These are phyloP conservation scores for Castanea mollissima DNA, from an alignment of 306 rosid genomes.

Conservation along the genomic window DNA sequence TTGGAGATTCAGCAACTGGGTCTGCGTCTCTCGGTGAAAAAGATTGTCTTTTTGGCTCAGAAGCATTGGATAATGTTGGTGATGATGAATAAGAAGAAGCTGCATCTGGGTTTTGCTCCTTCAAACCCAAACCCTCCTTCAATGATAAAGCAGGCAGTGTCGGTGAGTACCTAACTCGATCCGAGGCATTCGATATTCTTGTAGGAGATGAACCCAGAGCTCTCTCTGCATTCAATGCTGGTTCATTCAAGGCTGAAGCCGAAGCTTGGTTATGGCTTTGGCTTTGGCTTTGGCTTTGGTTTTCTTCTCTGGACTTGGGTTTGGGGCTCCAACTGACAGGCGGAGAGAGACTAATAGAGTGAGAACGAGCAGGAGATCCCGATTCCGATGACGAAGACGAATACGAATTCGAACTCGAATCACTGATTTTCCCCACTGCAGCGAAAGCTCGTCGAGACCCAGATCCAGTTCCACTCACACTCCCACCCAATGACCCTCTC, in stretches of 20 bases:
- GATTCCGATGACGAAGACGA: conserved; percentile 36
- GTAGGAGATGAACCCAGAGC: conserved; percentile 11
- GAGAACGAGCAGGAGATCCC: conserved; percentile 41
- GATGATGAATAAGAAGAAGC: conserved; percentile 14
- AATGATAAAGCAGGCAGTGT: no score
- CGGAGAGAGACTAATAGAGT: conserved; percentile 38
- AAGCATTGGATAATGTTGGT: not conserved
- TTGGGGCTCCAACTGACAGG: conserved; percentile 38
- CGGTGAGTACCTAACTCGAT: not conserved
- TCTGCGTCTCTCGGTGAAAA: not conserved
- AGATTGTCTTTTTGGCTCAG: no score
- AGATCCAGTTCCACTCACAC: conserved; percentile 39
- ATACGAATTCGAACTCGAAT: conserved; percentile 32
- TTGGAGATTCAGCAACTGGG: no score
- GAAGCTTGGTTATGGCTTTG: no score
- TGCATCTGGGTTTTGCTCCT: not conserved
- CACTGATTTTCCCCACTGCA: conserved; percentile 24
- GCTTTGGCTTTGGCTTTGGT: no score
- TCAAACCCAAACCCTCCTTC: no score
- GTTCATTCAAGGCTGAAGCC: no score
- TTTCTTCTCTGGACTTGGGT: not conserved
- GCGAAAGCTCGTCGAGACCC: conserved; percentile 35
- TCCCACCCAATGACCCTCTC: conserved; percentile 42
- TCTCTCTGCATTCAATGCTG: not conserved
- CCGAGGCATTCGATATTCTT: conserved; percentile 1